phyloP scores from a whole-genome alignment of 257 asterid genomes.

The Solanum medicagineum region DNA sequence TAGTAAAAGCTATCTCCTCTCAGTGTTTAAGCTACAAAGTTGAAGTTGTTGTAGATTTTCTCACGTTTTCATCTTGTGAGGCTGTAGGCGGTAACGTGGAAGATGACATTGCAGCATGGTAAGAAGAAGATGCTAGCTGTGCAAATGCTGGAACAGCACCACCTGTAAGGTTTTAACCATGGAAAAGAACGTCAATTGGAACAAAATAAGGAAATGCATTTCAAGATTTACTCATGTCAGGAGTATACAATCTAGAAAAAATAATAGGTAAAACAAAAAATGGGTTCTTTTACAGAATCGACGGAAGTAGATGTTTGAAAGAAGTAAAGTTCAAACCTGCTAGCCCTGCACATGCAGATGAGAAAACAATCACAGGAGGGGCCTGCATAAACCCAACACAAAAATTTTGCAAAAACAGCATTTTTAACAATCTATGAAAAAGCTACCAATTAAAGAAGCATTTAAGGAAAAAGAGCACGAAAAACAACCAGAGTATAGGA shows the following conservation, averaged over 20 bases:
- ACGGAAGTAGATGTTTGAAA: neutral
- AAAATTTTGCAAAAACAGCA: neutral
- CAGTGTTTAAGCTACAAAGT: neutral
- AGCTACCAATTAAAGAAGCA: neutral
- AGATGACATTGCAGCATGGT: conserved; percentile 50
- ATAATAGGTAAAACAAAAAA: neutral
- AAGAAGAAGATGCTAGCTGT: conserved; percentile 85
- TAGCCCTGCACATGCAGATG: conserved; percentile 88
- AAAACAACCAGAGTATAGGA: neutral
- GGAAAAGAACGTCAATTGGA: neutral
- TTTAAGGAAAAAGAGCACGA: neutral
- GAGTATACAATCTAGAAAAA: neutral
- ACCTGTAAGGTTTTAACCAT: conserved; percentile 36
- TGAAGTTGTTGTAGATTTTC: conserved; percentile 14
- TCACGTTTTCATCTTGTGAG: conserved; percentile 24
- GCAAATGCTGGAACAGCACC: conserved; percentile 87
- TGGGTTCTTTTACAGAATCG: neutral
- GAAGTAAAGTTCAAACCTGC: conserved; percentile 39
- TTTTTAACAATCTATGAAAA: neutral
- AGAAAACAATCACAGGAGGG: conserved; percentile 78
- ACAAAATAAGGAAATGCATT: neutral
- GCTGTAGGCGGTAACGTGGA: conserved; percentile 36
- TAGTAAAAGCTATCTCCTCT: neutral
- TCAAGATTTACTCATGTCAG: neutral
- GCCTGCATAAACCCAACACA: conserved; percentile 40